These are phyloP conservation scores for Cadophora luteo-olivacea DNA, from an alignment of 2,329 filamentous ascomycete genomes.

Conservation along the genomic window DNA sequence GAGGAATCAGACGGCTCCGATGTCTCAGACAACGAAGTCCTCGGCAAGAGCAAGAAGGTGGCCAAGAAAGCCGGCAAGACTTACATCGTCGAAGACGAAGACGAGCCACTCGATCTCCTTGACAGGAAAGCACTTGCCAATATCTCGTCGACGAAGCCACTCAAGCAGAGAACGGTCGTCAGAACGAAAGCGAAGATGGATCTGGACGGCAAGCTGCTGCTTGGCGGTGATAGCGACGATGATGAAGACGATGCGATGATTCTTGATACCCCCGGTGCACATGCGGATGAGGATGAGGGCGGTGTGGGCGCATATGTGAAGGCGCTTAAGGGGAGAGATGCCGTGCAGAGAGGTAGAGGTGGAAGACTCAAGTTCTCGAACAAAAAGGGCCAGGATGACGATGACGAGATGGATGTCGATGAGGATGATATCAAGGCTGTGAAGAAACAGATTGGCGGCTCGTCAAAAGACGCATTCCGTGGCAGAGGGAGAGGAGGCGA, in stretches of 20 bases:
- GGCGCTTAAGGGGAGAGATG: conserved; percentile 71
- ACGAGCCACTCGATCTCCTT: conserved; percentile 92
- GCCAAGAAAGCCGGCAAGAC: conserved; percentile 68
- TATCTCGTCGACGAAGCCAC: conserved; percentile 89
- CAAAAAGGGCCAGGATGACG: conserved; percentile 61
- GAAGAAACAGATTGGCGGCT: conserved; percentile 53
- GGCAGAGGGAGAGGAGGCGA: conserved; percentile 42
- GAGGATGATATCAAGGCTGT: conserved; percentile 56
- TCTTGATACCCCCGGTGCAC: conserved; percentile 60
- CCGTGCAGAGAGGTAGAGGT: conserved; percentile 66
- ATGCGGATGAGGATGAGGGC: conserved; percentile 51
- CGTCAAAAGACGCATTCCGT: conserved; percentile 42
- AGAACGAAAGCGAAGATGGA: conserved; percentile 70
- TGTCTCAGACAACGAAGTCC: conserved; percentile 66
- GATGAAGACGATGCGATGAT: conserved; percentile 65
- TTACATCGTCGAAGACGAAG: conserved; percentile 93
- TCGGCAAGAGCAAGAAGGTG: conserved; percentile 53
- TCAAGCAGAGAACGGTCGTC: conserved; percentile 59
- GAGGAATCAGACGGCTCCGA: conserved; percentile 65
- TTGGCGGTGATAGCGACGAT: conserved; percentile 64
- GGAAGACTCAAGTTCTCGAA: conserved; percentile 77
- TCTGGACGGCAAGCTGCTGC: conserved; percentile 80
- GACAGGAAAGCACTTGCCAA: conserved; percentile 88
- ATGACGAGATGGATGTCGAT: conserved; percentile 56
- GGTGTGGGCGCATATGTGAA: conserved; percentile 74